Percentiles rank a stretch among this genome's conserved stretches.
Conservation (phyloP, 108 stramenopile genomes). For the Pseudonitzschia pungens region DNA sequence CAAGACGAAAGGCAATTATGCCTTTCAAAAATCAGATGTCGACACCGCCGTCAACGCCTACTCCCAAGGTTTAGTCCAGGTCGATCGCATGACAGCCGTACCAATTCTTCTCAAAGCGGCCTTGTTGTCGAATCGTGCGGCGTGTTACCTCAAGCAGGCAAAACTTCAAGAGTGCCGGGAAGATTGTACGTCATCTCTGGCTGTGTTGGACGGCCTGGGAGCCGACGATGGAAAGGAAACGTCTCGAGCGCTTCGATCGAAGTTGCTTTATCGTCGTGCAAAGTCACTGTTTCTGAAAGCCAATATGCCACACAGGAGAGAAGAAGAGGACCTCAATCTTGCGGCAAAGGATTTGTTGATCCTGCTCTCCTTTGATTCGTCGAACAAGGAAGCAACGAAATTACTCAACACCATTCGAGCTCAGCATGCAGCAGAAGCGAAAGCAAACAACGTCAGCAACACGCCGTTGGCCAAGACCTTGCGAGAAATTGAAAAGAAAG, state of each 20-base stretch:
- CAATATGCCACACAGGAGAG: conserved; percentile 36
- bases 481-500: conserved; percentile 36
- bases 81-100: conserved; percentile 29
- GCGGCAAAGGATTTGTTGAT: conserved; percentile 75
- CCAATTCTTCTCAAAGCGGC: conserved; percentile 39
- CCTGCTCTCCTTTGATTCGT: conserved; percentile 62
- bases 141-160: conserved; percentile 61
- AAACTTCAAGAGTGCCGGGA: conserved; percentile 55
- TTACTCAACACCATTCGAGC: conserved; percentile 59
- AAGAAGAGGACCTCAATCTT: conserved; percentile 48
- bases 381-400: conserved; percentile 64
- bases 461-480: conserved; percentile 51
- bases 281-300: conserved; percentile 55
- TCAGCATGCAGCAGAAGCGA: conserved; percentile 45
- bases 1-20: conserved; percentile 67
- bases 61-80: conserved; percentile 48
- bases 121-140: conserved; percentile 76
- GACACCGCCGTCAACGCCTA: conserved; percentile 48
- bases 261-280: conserved; percentile 78
- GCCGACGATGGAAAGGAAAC: conserved; percentile 24
- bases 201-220: conserved; percentile 33
- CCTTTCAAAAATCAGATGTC: conserved; percentile 64
- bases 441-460: conserved; percentile 31
- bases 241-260: conserved; percentile 39
- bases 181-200: conserved; percentile 66